phyloP scores from a whole-genome alignment of 129 eudicot species.

The Oenanthe sinensis region DNA sequence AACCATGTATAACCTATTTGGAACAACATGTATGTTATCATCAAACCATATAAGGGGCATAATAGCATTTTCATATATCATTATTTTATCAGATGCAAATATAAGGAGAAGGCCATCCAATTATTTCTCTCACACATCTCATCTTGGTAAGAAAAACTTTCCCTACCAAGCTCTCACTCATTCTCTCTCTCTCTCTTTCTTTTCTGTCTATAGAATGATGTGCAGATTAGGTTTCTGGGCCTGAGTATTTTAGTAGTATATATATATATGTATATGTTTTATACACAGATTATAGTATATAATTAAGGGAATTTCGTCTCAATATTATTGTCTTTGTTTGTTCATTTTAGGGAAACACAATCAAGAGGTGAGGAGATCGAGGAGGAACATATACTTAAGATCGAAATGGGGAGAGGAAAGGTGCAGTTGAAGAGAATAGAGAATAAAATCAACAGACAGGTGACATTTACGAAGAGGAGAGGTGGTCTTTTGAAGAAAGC shows the following conservation, averaged over 20 bases:
- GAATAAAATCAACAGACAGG: conserved; percentile 91
- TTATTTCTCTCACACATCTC: conserved; percentile 1
- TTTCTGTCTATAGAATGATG: background rate
- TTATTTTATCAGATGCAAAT: background rate
- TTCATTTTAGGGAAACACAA: conserved; percentile 5
- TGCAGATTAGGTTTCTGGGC: conserved; percentile 8
- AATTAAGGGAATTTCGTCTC: background rate
- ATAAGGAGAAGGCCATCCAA: conserved; percentile 3
- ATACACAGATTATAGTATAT: background rate
- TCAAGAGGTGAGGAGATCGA: background rate
- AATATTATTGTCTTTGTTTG: background rate
- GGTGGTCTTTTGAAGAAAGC: conserved; percentile 87
- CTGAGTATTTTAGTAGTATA: background rate
- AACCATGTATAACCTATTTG: conserved; percentile 14
- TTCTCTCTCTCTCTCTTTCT: background rate
- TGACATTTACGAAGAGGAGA: conserved; percentile 90
- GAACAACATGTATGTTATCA: conserved; percentile 10
- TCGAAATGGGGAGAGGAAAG: conserved; percentile 77
- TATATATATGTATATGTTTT: background rate
- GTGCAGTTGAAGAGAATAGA: conserved; percentile 84
- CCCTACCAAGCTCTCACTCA: background rate
- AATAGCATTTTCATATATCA: background rate
- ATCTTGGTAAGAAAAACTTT: conserved; percentile 5
- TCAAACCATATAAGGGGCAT: conserved; percentile 7
- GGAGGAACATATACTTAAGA: background rate